Base-by-base conservation (phyloP, 2,329 filamentous ascomycete species). In the Ophiostoma populinum region DNA sequence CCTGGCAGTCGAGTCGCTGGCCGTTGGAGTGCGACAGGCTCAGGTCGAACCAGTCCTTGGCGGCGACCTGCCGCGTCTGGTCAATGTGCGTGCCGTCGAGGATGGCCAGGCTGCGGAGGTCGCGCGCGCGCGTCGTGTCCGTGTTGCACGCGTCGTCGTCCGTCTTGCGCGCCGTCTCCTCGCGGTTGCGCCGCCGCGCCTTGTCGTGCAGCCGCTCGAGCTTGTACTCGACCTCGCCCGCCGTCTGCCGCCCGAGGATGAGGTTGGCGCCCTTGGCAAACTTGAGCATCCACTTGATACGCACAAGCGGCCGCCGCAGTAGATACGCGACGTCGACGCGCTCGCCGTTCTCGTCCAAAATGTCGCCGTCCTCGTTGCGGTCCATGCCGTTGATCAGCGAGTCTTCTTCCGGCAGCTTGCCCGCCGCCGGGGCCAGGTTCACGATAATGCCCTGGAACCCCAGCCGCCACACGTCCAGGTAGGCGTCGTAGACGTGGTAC, bases 401-500 rank as follows among this genome's bases (percentile, higher is more conserved):
- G 42, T 74, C 65, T 25, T 72, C 63, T 32, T 77, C 71, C 22
- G 76, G 71, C 2, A 54, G 48, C 2, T 47, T 47, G 12, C 57
- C 58, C 2, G 58, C 56, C 5, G 73, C 70, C 7, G 83, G 80
- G 2, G 83, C 85, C 22, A 95, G 70, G 50, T 93, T 95, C 46
- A 98, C 82, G 33, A 95, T 75, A 15, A 98, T 73, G 51, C 92
- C 86, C 48, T 93, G 80, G 54, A 95, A 98, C 1, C 90, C 90
- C 32, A 95, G 66, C 20, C 85, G 70, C 90, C 90, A 98, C 7
- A 79, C 75, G 49, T 74, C 73, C 21, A 95, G 65, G 51, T 95
- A 98, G 48, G 82, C 76, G 41, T 74, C 65, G 51, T 98, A 98
- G 8, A 87, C 68, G 37, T 75, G 73, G 30, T 80, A 71, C 1